Evolutionary conservation across 192 early-diverging fungal genomes (phyloP), one percentile per base, ranked within the genome.

Genomic region (Physocladia obscura): DNA sequence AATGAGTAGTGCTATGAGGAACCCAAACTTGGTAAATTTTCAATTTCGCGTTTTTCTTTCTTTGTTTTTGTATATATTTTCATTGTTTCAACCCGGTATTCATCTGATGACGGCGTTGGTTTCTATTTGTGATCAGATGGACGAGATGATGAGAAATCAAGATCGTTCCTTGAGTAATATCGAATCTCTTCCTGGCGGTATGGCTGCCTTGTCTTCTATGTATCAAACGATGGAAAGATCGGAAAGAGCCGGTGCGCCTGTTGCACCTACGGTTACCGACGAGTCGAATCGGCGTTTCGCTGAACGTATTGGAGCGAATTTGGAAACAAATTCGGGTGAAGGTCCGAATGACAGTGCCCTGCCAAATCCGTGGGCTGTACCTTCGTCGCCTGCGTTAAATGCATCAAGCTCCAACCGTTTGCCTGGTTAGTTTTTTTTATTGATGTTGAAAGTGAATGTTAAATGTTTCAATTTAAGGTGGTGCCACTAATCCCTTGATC

Each of bases 101-200:
- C 40, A 36, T 57, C 15, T 19, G 40, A 36, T 21, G 15, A 21
- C 27, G 0, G 15, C 40, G 40, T 13, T 19, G 15, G 13, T 27
- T 57, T 27, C n/a, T n/a, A n/a, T n/a, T n/a, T n/a, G n/a, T n/a
- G n/a, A 58, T 15, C 24, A 57, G n/a, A 75, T 75, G 73, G 49
- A 75, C 22, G 73, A 75, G 29, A 70, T 70, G 73, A 70, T 70
- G 73, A 6, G 73, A 39, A 75, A 75, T 58, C 65, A 75, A 51
- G 73, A 75, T 44, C 67, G 73, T 17, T 17, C 73, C 4, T 35
- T 75, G 27, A 44, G 39, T 8, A 75, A 75, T 52, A 75, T 75
- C 44, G 73, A 75, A 32, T 62, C 67, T 4, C 48, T 62, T 30
- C 73, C 73, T 0, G 73, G 73, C 4, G 73, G 73, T 0, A 75